These are phyloP conservation scores for Hygrophoropsis aurantiaca DNA, from an alignment of 768 basidiomycete genomes.

Conservation along the genomic window DNA sequence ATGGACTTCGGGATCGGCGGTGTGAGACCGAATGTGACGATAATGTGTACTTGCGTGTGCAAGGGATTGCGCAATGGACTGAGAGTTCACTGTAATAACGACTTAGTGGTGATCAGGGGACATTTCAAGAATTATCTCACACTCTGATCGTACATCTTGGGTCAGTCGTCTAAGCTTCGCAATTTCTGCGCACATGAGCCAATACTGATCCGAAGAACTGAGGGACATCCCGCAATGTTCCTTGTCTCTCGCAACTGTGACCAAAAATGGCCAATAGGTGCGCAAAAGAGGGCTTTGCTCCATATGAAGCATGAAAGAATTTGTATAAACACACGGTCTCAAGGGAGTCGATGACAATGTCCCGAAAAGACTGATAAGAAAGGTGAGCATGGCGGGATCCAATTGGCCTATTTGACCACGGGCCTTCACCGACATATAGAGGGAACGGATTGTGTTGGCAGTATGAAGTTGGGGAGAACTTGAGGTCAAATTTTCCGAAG, in stretches of 20 bases:
- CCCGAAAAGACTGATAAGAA: slow-evolving; percentile 50
- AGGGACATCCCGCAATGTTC: slow-evolving; percentile 29
- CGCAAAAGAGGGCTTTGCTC: slow-evolving; percentile 11
- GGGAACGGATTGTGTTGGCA: slow-evolving; percentile 34
- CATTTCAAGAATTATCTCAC: too few species aligned
- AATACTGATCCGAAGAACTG: slow-evolving; percentile 53
- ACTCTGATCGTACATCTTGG: too few species aligned
- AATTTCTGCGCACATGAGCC: slow-evolving; percentile 55
- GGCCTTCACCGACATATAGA: slow-evolving; percentile 39
- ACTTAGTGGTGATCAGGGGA: too few species aligned
- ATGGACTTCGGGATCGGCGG: slow-evolving; percentile 44
- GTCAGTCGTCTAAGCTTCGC: slow-evolving; percentile 12
- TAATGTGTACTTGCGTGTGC: slow-evolving; percentile 42
- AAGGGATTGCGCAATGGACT: slow-evolving; percentile 11
- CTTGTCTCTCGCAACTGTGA: slow-evolving; percentile 48
- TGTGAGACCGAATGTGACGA: slow-evolving; percentile 34
- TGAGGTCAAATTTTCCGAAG: slow-evolving; percentile 13
- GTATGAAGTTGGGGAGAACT: slow-evolving; percentile 19
- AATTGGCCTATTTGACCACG: slow-evolving; percentile 34
- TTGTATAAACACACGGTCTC: slow-evolving; percentile 23
- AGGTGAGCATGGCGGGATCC: slow-evolving; percentile 34
- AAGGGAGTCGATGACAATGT: slow-evolving; percentile 40
- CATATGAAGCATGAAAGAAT: slow-evolving; percentile 29
- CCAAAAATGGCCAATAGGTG: slow-evolving; percentile 51
- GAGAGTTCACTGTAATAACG: too few species aligned